Base-by-base conservation (phyloP, 371 early-diverging fungal species). In the Apophysomyces elegans region DNA sequence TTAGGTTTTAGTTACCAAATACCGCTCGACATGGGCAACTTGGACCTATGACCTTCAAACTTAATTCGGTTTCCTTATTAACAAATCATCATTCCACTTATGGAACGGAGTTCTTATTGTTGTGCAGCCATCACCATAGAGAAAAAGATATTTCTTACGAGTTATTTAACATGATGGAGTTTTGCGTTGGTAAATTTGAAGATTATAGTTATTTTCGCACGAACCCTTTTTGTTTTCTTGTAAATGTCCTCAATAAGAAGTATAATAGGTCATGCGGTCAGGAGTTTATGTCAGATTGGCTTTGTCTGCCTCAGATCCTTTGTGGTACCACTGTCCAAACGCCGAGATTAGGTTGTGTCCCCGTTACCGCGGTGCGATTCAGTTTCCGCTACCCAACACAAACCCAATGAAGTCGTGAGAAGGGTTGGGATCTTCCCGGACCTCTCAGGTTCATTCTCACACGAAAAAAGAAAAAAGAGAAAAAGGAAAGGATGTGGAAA, bases 1-100 rank as follows among this genome's bases (percentile, higher is more conserved):
- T 50, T 50, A 21, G 54, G 54, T 50, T 50, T 50, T 50, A 50
- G 21, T 50, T 50, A 50, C 54, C 54, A 50, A 50, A 50, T 50
- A 50, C 54, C 54, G 54, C 54, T 50, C 54, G 21, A 16, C 54
- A 50, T 18, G 54, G 54, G n/a, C 54, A 50, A 50, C 21, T 50
- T 50, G 21, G 54, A 50, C 54, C 21, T 50, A 50, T 50, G 54
- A 50, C 54, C 54, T 50, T 7, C 54, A 50, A 50, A 50, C 54
- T 21, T 50, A 50, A 50, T 21, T 21, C 54, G 16, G 21, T 50
- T 50, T 50, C 54, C 54, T 50, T 50, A 50, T 50, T 26, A 50
- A 16, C 16, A 47, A 21, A 50, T 16, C 13, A 41, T 50, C 54
- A 21, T 50, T 50, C 54, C 54, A 50, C 54, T 50, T 50, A 50